Evolutionary conservation across 202 grass and related monocot species (phyloP), one percentile per base, ranked within the genome.

Genomic region (Schoenoplectus triqueter): DNA sequence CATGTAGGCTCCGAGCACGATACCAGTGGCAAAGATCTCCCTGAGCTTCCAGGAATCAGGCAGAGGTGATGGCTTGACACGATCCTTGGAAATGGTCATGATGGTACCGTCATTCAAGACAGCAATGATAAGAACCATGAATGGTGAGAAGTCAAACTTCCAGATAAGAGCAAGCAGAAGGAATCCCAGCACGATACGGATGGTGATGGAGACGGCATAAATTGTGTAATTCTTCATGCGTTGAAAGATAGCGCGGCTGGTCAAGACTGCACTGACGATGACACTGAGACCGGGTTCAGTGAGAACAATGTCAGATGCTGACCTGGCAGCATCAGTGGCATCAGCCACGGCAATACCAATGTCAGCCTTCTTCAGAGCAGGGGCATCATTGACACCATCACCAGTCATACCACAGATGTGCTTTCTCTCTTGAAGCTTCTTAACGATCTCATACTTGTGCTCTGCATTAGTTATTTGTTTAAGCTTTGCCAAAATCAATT

Each of bases 391-490:
- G 66, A 98, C 92, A 57, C 95, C 95, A 93, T 95, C 95, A 66
- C 95, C 95, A 62, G 91, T 98, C 92, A 98, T 98, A 72, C 95
- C 95, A 66, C 95, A 98, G n/a, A 98, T 95, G 85, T 98, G 95
- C 73, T 98, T 95, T 47, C 92, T 88, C 76, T 88, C 92, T 93
- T 98, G 95, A 69, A 98, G 89, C 77, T 89, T 91, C 78, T 93
- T 98, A 68, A 98, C 92, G 67, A 98, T 98, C 78, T 98, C 95
- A 79, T 98, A 98, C 74, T 98, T 98, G 86, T 98, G 95, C 56
- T 98, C 95, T 95, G 80, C 62, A 85, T 49, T 86, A 83, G 73
- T 80, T 40, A 83, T 54, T 22, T 5, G 18, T 3, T 44, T 83
- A 21, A 73, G 84, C 66, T 87, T 59, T 56, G 31, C 6, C 75